phyloP scores from a whole-genome alignment of 768 basidiomycete species.

The Grammothele lineata region DNA sequence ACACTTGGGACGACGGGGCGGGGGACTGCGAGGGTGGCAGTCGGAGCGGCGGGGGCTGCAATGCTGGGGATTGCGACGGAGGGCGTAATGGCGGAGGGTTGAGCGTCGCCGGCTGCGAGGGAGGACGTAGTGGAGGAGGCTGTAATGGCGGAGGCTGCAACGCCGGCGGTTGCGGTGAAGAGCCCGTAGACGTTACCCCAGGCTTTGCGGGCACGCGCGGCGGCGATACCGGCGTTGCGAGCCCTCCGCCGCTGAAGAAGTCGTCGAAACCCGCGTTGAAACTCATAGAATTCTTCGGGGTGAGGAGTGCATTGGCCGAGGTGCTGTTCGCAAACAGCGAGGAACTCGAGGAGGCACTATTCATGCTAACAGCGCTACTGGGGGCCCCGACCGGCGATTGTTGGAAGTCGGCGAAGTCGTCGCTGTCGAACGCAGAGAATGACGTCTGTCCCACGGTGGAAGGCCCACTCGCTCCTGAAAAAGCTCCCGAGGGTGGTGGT shows the following conservation, averaged over 20 bases:
- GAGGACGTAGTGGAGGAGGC: not conserved
- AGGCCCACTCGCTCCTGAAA: not conserved
- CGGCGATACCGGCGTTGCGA: constrained; percentile 43
- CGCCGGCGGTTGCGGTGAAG: not conserved
- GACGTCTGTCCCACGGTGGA: not conserved
- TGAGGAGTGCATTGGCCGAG: constrained; percentile 19
- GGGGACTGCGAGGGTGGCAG: not conserved
- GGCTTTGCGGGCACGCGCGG: constrained; percentile 23
- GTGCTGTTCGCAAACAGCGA: constrained; percentile 17
- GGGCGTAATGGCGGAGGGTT: not conserved
- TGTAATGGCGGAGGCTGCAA: not conserved
- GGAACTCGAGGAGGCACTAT: constrained; percentile 23
- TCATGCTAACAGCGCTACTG: constrained; percentile 11
- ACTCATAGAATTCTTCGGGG: constrained; percentile 18
- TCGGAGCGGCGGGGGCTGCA: not conserved
- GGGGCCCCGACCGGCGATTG: no score
- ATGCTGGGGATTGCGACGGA: not conserved
- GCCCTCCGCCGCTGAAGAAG: constrained; percentile 41
- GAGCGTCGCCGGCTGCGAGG: not conserved
- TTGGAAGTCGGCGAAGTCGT: constrained; percentile 24
- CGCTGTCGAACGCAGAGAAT: constrained; percentile 20
- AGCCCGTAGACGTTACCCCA: not conserved
- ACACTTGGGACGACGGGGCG: not conserved
- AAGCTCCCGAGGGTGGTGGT: constrained; percentile 4
- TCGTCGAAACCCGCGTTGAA: constrained; percentile 45